phyloP scores from a whole-genome alignment of 176 grass and related monocot species.

The Musa schizocarpa region DNA sequence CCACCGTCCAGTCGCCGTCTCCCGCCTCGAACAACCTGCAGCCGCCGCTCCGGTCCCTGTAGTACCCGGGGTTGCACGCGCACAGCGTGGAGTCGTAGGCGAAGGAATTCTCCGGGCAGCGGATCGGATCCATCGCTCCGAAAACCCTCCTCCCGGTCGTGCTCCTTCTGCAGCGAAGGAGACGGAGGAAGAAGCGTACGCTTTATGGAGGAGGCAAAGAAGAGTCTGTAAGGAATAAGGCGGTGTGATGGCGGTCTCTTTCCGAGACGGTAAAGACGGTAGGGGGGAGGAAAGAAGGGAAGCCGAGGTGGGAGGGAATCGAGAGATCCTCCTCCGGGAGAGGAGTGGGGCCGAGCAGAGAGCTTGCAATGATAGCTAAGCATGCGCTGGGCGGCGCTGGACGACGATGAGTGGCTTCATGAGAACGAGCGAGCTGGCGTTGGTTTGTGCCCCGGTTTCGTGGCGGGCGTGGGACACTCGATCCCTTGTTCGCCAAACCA shows the following conservation, averaged over 20 bases:
- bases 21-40: constrained; percentile 20
- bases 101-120: constrained; percentile 53
- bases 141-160: neutral
- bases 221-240: neutral
- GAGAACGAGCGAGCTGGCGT: neutral
- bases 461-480: neutral
- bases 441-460: neutral
- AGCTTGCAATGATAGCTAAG: neutral
- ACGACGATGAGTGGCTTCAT: too few species aligned
- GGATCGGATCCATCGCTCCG: neutral
- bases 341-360: neutral
- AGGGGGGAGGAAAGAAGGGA: too few species aligned
- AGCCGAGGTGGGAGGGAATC: too few species aligned
- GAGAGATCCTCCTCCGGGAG: too few species aligned
- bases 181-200: neutral
- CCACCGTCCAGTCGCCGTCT: constrained; percentile 44
- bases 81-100: constrained; percentile 57
- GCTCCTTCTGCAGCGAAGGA: neutral
- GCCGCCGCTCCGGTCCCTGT: constrained; percentile 19
- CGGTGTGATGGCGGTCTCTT: neutral
- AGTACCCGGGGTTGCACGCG: constrained; percentile 45
- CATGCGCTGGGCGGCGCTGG: neutral
- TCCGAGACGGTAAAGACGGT: neutral
- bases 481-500: neutral
- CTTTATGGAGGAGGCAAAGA: neutral